Evolutionary conservation across 768 basidiomycete species (phyloP), one percentile per base, ranked within the genome.

Genomic region (Suillus lakei): DNA sequence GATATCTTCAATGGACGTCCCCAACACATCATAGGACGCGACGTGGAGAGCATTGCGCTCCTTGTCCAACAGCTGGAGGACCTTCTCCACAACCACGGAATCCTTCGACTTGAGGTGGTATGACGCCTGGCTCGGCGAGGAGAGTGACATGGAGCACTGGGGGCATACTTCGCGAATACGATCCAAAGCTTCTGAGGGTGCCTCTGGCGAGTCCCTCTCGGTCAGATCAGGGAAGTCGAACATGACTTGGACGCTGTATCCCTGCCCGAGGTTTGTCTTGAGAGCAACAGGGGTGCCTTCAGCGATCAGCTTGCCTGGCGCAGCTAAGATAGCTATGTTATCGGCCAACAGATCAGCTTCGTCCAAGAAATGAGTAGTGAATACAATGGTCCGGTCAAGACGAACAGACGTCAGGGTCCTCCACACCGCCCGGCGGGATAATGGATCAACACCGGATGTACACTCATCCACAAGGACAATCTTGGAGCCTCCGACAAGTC

Each of bases 321-420:
- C 86, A 16, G 88, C 88, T 4, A 94, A 80, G 61, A 93, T 88
- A 0, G 88, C 90, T 60, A 94, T 91, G 26, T 87, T 81, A 69
- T 94, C 92, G 0, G 87, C 92, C 16, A 94, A 80, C 4, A 93
- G 79, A 70, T 93, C 92, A 0, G 92, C 92, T 74, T 93, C 91
- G 64, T 93, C 91, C 2, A 92, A 81, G 77, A 91, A 91, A 77
- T 93, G 92, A 0, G 92, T 95, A 0, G 92, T 93, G 73, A 93
- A 89, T 3, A 93, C 80, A 43, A 93, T 86, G 0, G 88, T 87
- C 56, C 90, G 80, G 50, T 89, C 86, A 39, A 88, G 80, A 16
- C 88, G 84, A 64, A 90, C 86, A 3, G 87, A 83, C 4, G 85
- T 91, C 63, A 95, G 76, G 0, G 88, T 89, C 62, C 88, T 84